Evolutionary conservation across 306 rosid species (phyloP).

Genomic region (Cucumis cinereus): DNA sequence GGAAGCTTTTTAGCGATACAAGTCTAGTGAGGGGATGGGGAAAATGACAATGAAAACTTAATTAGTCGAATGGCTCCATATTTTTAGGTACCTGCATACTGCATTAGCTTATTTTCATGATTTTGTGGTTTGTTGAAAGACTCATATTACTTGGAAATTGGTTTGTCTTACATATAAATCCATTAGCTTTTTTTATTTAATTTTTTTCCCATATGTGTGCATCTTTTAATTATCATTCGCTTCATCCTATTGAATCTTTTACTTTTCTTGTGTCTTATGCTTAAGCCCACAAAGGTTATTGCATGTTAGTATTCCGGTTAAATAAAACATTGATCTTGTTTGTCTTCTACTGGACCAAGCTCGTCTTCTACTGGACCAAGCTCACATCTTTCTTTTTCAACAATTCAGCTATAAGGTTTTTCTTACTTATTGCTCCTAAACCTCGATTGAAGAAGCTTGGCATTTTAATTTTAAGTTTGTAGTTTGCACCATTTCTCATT

Average conservation of each 20-base stretch:
- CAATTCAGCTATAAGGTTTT: neutral
- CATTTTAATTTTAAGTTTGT: neutral
- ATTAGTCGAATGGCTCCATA: neutral
- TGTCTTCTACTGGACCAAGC: neutral
- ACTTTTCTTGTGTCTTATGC: neutral
- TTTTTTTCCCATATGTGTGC: neutral
- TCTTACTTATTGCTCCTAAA: neutral
- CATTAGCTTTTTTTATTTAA: too few species aligned
- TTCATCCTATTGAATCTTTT: neutral
- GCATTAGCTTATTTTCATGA: neutral
- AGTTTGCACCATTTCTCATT: neutral
- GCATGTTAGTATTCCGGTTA: neutral
- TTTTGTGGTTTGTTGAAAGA: neutral
- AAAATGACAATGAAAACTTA: neutral
- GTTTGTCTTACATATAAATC: too few species aligned
- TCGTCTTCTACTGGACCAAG: neutral
- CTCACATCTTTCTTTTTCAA: neutral
- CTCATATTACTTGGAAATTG: neutral
- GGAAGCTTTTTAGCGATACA: neutral
- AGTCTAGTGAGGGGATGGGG: neutral
- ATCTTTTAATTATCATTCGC: neutral
- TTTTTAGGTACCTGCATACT: neutral
- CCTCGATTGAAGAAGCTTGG: neutral
- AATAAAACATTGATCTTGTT: neutral
- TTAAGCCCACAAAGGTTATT: neutral